phyloP scores from a whole-genome alignment of 192 early-diverging fungal genomes.

The Coemansia sp. region DNA sequence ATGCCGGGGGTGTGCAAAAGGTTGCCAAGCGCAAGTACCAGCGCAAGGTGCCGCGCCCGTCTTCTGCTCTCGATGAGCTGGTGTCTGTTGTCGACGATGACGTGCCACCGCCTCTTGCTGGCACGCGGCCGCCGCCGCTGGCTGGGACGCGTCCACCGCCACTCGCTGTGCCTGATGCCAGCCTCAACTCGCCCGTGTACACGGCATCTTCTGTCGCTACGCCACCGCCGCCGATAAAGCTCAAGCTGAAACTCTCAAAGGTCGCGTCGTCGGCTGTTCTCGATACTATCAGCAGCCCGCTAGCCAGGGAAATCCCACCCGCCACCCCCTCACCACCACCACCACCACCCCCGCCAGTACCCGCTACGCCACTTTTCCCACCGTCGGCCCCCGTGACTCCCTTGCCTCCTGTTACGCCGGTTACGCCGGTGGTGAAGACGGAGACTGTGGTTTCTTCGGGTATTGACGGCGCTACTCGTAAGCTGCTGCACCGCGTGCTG shows the following conservation, averaged over 20 bases:
- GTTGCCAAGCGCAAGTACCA: constrained; percentile 5
- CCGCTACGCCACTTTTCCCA: background rate
- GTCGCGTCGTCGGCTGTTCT: constrained; percentile 5
- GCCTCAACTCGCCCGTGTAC: constrained; percentile 28
- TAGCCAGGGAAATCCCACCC: constrained; percentile 4
- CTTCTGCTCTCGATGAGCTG: background rate
- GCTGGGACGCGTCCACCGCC: constrained; percentile 43
- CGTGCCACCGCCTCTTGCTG: background rate
- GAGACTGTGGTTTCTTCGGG: background rate
- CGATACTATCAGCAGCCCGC: constrained; percentile 20
- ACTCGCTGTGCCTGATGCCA: constrained; percentile 12
- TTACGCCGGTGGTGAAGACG: background rate
- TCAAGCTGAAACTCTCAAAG: constrained; percentile 46
- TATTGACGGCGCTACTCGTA: constrained; percentile 6
- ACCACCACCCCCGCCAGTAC: background rate
- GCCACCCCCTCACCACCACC: background rate
- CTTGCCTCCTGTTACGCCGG: background rate
- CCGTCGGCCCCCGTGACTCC: background rate
- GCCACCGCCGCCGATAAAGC: constrained; percentile 31
- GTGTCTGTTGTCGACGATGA: background rate
- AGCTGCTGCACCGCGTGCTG: constrained; percentile 31
- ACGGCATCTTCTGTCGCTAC: constrained; percentile 9
- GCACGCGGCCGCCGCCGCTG: constrained; percentile 9
- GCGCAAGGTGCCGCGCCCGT: background rate
- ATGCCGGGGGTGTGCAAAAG: background rate